Evolutionary conservation across 108 stramenopile genomes (phyloP).

Genomic region (Cyclostephanos tholiformis): DNA sequence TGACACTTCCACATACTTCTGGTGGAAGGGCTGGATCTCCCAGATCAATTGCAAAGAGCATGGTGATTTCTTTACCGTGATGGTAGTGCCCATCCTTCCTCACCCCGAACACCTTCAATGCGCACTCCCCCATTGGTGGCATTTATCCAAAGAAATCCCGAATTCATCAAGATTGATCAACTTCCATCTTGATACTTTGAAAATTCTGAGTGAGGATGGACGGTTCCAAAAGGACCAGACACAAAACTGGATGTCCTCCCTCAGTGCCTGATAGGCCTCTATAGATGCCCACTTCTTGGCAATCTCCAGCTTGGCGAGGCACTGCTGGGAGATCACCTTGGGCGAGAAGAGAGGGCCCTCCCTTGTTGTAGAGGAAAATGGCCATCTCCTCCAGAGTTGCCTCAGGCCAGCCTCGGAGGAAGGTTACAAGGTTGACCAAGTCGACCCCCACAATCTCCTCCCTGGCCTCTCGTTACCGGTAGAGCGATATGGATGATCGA

Average conservation of each 20-base stretch:
- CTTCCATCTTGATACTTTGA: neutral
- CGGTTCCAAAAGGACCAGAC: neutral
- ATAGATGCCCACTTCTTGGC: neutral
- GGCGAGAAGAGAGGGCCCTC: constrained; percentile 33
- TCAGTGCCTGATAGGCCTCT: constrained; percentile 15
- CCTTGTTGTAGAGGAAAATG: constrained; percentile 19
- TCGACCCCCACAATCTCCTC: constrained; percentile 6
- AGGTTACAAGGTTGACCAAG: constrained; percentile 10
- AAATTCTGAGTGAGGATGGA: constrained; percentile 13
- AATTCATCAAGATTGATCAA: constrained; percentile 25
- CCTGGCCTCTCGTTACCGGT: too few species aligned
- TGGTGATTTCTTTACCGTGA: neutral
- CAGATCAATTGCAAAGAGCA: constrained; percentile 5
- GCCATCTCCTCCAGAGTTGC: constrained; percentile 1
- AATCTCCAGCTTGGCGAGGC: constrained; percentile 12
- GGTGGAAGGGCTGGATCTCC: neutral
- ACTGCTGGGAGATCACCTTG: neutral
- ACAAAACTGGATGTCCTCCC: neutral
- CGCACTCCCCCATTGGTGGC: constrained; percentile 13
- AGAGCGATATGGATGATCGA: too few species aligned
- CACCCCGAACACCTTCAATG: neutral
- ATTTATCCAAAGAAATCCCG: constrained; percentile 10
- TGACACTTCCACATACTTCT: neutral
- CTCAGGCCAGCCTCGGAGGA: neutral
- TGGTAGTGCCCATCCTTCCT: constrained; percentile 21